Conservation (phyloP, 2,329 filamentous ascomycete genomes). For the Botrytis cinerea region DNA sequence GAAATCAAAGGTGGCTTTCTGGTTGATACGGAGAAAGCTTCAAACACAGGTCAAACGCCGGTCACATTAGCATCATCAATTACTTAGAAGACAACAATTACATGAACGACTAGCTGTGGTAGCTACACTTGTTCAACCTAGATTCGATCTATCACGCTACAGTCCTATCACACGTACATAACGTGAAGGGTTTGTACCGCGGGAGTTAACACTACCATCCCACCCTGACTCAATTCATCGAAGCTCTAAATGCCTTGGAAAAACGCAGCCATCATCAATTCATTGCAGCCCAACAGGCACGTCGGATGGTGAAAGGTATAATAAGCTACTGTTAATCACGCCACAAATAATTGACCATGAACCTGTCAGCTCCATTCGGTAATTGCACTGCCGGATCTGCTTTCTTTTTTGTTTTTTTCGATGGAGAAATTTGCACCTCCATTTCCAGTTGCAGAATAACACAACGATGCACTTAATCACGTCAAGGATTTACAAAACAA, state of each 20-base stretch:
- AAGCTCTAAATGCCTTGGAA: background rate
- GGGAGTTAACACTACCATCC: background rate
- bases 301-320: background rate
- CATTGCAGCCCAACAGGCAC: background rate
- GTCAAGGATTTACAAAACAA: background rate
- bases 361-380: background rate
- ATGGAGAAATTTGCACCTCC: background rate
- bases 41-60: constrained; percentile 1
- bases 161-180: background rate
- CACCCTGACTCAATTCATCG: background rate
- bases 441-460: background rate
- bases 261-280: background rate
- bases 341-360: background rate
- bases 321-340: background rate
- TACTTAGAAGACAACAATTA: background rate
- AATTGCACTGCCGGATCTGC: background rate
- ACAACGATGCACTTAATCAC: background rate
- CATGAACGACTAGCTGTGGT: background rate
- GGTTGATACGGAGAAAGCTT: background rate
- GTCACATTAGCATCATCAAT: background rate
- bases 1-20: background rate
- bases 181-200: background rate
- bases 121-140: too few species aligned
- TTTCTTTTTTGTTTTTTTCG: background rate
- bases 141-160: background rate